Percentiles rank a stretch among this genome's conserved stretches.
These are phyloP conservation scores for Usnea hakonensis DNA, from an alignment of 495 filamentous ascomycete species.

Conservation along the genomic window DNA sequence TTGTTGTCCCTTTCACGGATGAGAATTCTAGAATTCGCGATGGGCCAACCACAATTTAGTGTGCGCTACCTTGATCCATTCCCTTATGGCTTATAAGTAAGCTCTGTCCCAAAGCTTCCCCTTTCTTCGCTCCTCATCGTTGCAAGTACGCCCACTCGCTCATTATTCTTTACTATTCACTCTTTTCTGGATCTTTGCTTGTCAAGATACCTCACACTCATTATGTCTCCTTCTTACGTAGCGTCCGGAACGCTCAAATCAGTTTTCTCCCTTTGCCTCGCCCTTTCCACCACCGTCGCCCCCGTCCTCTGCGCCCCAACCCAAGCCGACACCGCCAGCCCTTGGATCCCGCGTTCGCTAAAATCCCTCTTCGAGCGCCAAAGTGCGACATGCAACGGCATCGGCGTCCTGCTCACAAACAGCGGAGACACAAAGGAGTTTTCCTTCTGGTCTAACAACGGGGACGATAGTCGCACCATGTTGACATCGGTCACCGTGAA, in stretches of 20 bases:
- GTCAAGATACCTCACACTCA: neutral
- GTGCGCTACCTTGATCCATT: neutral
- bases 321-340: neutral
- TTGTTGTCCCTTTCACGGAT: neutral
- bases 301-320: conserved; percentile 4
- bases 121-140: neutral
- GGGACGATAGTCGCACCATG: neutral
- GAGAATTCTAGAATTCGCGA: neutral
- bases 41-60: neutral
- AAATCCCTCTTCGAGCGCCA: neutral
- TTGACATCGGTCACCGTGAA: neutral
- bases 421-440: neutral
- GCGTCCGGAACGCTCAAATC: conserved; percentile 4
- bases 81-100: neutral
- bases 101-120: neutral
- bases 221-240: neutral
- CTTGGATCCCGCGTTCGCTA: neutral
- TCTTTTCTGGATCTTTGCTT: conserved; percentile 5
- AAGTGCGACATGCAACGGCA: neutral
- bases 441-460: neutral
- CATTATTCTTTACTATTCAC: neutral
- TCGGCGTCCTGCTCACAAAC: neutral
- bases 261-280: conserved; percentile 1
- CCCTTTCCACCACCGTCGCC: neutral
- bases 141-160: neutral